Evolutionary conservation across 352 stramenopile genomes (phyloP).

Genomic region (Pythium plurisporium): DNA sequence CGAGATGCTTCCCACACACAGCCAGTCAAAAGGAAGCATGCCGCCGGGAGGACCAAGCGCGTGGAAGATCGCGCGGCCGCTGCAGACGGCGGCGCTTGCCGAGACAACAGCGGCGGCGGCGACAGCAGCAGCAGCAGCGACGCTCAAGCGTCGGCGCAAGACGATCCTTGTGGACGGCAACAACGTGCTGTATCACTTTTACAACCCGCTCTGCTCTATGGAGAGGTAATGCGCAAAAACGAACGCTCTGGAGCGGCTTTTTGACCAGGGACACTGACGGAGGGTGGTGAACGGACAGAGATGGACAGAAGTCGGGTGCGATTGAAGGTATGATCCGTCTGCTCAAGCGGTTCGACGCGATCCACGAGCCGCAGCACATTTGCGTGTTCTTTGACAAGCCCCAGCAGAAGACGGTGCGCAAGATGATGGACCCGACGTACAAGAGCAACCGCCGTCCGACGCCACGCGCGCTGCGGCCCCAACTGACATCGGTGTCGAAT

Average conservation of each 20-base stretch:
- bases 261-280: neutral
- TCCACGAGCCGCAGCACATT: conserved; percentile 22
- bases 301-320: conserved; percentile 18
- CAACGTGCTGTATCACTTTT: conserved; percentile 33
- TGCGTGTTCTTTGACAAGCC: conserved; percentile 30
- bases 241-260: conserved; percentile 8
- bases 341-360: conserved; percentile 15
- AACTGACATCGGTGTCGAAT: conserved; percentile 18
- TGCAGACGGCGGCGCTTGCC: conserved; percentile 1
- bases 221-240: no score
- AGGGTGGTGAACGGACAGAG: neutral
- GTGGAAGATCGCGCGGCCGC: conserved; percentile 14
- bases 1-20: no score
- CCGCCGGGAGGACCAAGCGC: neutral
- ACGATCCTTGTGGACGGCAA: conserved; percentile 30
- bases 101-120: neutral
- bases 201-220: conserved; percentile 21
- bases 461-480: conserved; percentile 14
- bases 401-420: conserved; percentile 22
- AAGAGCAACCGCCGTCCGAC: conserved; percentile 27
- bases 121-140: neutral
- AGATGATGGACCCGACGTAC: conserved; percentile 27
- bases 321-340: conserved; percentile 22
- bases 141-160: conserved; percentile 16
- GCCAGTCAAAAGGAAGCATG: no score